Evolutionary conservation across 2,329 filamentous ascomycete species (phyloP), one percentile per base, ranked within the genome.

Genomic region (Colletotrichum chrysophilum): DNA sequence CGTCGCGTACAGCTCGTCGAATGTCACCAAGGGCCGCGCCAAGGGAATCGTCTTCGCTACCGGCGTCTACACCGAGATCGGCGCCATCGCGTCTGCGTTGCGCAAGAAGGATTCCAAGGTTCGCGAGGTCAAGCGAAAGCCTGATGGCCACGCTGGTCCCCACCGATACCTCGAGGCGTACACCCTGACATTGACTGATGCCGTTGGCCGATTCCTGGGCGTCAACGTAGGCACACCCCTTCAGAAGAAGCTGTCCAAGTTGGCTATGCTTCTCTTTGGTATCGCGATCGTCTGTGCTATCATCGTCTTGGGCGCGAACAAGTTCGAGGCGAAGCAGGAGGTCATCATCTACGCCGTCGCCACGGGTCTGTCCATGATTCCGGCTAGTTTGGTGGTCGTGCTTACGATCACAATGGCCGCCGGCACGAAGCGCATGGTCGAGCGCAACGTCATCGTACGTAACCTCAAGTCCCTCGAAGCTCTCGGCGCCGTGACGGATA

Each of bases 321-420:
- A 85, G 5, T 91, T 90, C 80, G 83, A 84, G 10, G 82, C 83
- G 64, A 84, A 87, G 18, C 85, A 84, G 36, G 90, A 92, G 78
- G 90, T 93, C 73, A 91, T 92, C 74, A 92, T 93, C 77, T 93
- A 93, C 78, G 91, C 90, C 4, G 90, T 93, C 9, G 90, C 90
- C 1, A 90, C 88, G 2, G 89, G 88, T 26, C 82, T 93, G 21
- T 89, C 88, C 36, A 92, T 92, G 89, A 91, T 93, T 79, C 91
- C 91, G 1, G 91, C 90, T 5, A 90, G 89, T 48, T 85, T 94
- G 58, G 91, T 93, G 38, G 91, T 92, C 6, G 92, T 93, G 4
- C 83, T 94, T 34, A 94, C 92, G 3, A 93, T 94, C 70, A 93
- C 92, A 5, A 93, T 94, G 87, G 89, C 91, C 14, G 90, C 90